Evolutionary conservation across 2,329 filamentous ascomycete species (phyloP), one percentile per base, ranked within the genome.

Genomic region (Davidsoniella eucalypti): DNA sequence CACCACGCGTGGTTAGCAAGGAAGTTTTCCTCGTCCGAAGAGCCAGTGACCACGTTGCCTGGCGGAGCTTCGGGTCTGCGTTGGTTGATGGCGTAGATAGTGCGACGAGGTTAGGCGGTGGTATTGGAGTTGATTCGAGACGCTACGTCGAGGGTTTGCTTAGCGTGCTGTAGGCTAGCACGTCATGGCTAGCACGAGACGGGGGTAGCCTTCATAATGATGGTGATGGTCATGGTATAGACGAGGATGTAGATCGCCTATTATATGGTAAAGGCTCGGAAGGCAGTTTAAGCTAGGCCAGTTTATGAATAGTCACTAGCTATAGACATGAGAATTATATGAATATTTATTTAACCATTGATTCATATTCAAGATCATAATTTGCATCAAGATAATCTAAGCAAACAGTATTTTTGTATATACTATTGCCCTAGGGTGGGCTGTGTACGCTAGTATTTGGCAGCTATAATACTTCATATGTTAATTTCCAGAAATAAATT

Each of bases 121-220:
- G 83, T 0, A 85, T 88, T 55, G 84, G 84, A 0, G 72, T 87
- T 33, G 84, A 88, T 67, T 85, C 83, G 26, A 73, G 79, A 61
- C 75, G 73, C 60, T 87, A 87, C 62, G 76, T 87, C 3, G 83
- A 87, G 61, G 78, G 78, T 1, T 61, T 88, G 51, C 65, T 87
- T 61, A 84, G 72, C 37, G 44, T 53, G 44, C 26, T 53, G 37
- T 49, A 52, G 51, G 26, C 14, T 36, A 17, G 39, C 23, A 42
- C 39, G 39, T 21, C 29, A 33, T 52, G 45, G 50, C 45, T 45
- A 14, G 42, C 26, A n/a, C 36, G 21, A 18, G 42, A 40, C 10
- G 49, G 16, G 37, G 25, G 23, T 17, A 5, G 26, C 6, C n/a
- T 26, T 8, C 7, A 17, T 33, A 21, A 12, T 14, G 23, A 33